Percentiles rank a stretch among this genome's conserved stretches.
phyloP scores from a whole-genome alignment of 805 yeast genomes.

The Wickerhamomyces silvicola region DNA sequence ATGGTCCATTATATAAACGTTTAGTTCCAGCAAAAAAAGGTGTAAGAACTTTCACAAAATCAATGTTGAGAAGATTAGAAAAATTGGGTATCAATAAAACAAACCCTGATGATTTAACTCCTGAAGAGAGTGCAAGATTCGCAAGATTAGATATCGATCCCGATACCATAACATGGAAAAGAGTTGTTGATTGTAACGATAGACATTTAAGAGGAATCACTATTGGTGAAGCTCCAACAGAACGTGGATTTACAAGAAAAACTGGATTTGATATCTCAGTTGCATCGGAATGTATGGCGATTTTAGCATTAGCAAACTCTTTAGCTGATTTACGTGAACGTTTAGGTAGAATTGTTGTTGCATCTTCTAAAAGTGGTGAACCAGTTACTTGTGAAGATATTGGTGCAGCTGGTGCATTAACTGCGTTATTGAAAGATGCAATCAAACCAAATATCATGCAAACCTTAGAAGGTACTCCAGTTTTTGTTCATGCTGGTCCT shows the following conservation, averaged over 20 bases:
- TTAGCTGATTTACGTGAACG: constrained; percentile 81
- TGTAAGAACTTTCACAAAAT: constrained; percentile 65
- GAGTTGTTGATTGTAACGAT: constrained; percentile 94
- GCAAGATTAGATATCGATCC: constrained; percentile 88
- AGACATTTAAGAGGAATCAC: constrained; percentile 85
- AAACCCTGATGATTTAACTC: constrained; percentile 73
- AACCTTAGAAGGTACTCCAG: constrained; percentile 96
- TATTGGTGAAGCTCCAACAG: constrained; percentile 88
- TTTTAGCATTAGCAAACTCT: constrained; percentile 74
- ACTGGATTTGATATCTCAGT: constrained; percentile 96
- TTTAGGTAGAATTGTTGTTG: constrained; percentile 86
- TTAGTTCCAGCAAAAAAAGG: constrained; percentile 86
- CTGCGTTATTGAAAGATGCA: constrained; percentile 93
- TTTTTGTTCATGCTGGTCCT: constrained; percentile 96
- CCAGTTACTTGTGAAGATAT: constrained; percentile 93
- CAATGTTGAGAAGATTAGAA: constrained; percentile 68
- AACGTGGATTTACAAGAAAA: constrained; percentile 76
- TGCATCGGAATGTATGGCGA: constrained; percentile 95
- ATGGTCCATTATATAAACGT: constrained; percentile 73
- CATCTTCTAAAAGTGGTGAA: constrained; percentile 62
- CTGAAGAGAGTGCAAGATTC: constrained; percentile 66
- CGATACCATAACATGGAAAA: constrained; percentile 79
- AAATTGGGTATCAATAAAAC: constrained; percentile 79
- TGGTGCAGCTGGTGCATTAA: constrained; percentile 92
- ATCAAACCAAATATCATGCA: constrained; percentile 96